Base-by-base conservation (phyloP, 2,329 filamentous ascomycete species). In the Aspergillus sclerotialis region DNA sequence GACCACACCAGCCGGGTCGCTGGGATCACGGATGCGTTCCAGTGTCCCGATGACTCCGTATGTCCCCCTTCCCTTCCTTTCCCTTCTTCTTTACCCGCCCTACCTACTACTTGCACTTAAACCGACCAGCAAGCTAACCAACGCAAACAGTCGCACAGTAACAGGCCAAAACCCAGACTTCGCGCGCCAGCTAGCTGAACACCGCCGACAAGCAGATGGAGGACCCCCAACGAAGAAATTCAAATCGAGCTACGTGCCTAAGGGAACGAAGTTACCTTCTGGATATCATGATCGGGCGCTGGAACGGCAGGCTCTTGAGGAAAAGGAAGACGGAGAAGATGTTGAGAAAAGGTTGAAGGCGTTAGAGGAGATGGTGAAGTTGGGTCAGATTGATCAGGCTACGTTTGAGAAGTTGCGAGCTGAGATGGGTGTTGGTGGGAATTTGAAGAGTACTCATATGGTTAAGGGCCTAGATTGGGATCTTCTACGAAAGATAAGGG, bases 1-100 rank as follows among this genome's bases (percentile, higher is more conserved):
- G 60, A 52, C 74, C 69, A 72, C 67, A 43, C 55, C 66, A 31
- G 68, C 17, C 17, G 73, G 11, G 59, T 67, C 31, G 64, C 70
- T 94, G 37, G 88, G 88, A 14, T 92, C 86, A 38, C 76, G 83
- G 52, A 79, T 84, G 63, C 78, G 79, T 46, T 76, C 84, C 21
- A 90, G 77, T 60, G 90, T 94, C 42, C 87, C 87, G 37, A 95
- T 95, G 90, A 95, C 90, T 30, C 90, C 90, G 82, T 88, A 72
- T 51, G 80, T 69, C 15, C 14, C 24, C n/a, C n/a, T n/a, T 23
- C 5, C 25, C 7, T 17, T 25, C 7, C 35, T 10, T 29, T 8
- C 19, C 7, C 26, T 33, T 33, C 16, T 4, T 19, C 9, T 10
- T 25, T 30, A 7, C 5, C 21, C 2, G 30, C n/a, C n/a, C n/a